Evolutionary conservation across 805 yeast species (phyloP), one percentile per base, ranked within the genome.

Genomic region (Lachancea mirantina): DNA sequence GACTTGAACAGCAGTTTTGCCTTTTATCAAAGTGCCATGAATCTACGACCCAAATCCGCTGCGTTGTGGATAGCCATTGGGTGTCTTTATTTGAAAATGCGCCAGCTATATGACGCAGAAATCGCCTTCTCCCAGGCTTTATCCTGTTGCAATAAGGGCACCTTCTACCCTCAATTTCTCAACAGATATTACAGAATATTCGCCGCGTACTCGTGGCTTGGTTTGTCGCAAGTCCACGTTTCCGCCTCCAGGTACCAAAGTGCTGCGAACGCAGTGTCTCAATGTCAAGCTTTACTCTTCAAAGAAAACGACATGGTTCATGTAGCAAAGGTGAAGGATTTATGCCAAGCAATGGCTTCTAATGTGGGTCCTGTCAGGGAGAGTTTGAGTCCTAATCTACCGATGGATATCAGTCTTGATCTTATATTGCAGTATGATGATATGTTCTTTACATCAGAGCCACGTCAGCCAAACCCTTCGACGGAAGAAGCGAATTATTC

Each of bases 21-120:
- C 8, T 46, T 34, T 23, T 46, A 42, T 17, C 52, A 47, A 27
- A 21, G 25, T 13, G 46, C 54, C 2, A 21, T 51, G 25, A 32
- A 30, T 14, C 21, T 36, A 14, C 35, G 40, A 7, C 40, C 45
- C 5, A 35, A 37, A 2, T 39, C 43, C 11, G 74, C 82, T n/a
- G 58, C 74, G 30, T 70, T 79, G 3, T 78, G 84, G 87, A 55
- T 78, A 20, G 74, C 78, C 0, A 74, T 77, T 18, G 87, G 83
- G 3, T 65, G 72, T 8, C 58, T 78, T 30, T 77, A 77, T 45
- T 52, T 78, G 35, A 67, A 67, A 40, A 57, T 76, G 42, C 72
- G 71, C 28, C 84, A 78, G 51, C 50, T 78, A 15, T 70, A 76
- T 3, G 84, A 78, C 46, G 77, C 84, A 0, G 57, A 78, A 31